These are phyloP conservation scores for Ophiostoma quercus DNA, from an alignment of 2,329 filamentous ascomycete species.

Conservation along the genomic window DNA sequence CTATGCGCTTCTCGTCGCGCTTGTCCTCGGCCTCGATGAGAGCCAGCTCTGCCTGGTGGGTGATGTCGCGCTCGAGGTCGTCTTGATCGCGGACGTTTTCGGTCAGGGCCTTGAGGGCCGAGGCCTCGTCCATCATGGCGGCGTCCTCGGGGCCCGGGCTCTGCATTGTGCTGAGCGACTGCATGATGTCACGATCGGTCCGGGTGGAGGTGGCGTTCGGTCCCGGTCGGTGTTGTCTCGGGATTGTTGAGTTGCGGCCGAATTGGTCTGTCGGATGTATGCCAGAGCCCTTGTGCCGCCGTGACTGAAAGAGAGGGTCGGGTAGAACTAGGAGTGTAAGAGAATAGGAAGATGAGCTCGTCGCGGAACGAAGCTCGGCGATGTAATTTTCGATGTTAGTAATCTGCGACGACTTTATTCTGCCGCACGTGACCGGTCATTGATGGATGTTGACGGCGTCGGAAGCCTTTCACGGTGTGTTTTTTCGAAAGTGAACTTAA, in stretches of 20 bases:
- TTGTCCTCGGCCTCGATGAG: slow-evolving; percentile 59
- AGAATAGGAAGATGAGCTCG: neutral
- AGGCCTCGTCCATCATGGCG: slow-evolving; percentile 49
- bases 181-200: neutral
- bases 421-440: neutral
- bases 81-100: slow-evolving; percentile 76
- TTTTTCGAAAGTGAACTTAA: neutral
- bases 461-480: neutral
- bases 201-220: neutral
- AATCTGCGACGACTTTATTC: neutral
- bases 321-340: neutral
- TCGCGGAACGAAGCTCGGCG: neutral
- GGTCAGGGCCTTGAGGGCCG: slow-evolving; percentile 57
- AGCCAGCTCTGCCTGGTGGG: slow-evolving; percentile 54
- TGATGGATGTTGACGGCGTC: neutral
- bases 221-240: slow-evolving; percentile 8
- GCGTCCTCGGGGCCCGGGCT: slow-evolving; percentile 2
- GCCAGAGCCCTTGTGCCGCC: neutral
- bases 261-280: neutral
- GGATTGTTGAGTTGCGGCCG: neutral
- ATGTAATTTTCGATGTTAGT: neutral
- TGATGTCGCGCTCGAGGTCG: slow-evolving; percentile 84
- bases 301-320: neutral
- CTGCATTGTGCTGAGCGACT: neutral
- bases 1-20: slow-evolving; percentile 57